A percentile compares a stretch with the other conserved stretches of the same genome.
These are phyloP conservation scores for Colletotrichum australisinense DNA, from an alignment of 2,329 filamentous ascomycete species.

Conservation along the genomic window DNA sequence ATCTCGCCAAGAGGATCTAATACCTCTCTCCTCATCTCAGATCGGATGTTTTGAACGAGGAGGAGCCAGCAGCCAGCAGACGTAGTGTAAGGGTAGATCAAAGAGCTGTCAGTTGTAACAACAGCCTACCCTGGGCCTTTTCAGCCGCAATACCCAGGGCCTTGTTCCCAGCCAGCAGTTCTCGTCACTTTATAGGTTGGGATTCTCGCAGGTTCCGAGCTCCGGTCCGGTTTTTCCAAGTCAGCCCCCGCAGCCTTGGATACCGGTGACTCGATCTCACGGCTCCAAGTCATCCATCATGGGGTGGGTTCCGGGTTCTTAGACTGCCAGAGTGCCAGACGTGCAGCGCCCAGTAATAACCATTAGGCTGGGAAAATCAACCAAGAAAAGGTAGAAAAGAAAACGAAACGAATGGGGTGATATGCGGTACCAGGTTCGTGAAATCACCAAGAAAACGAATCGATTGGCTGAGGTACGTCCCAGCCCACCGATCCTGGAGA, in stretches of 20 bases:
- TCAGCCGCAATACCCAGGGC: not conserved
- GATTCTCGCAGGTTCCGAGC: not conserved
- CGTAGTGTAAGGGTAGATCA: no score
- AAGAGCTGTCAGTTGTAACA: no score
- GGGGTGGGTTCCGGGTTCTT: no score
- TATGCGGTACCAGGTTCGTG: not conserved
- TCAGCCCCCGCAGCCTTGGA: slow-evolving; percentile 7
- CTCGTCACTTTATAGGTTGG: not conserved
- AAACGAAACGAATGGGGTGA: not conserved
- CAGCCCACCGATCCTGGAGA: not conserved
- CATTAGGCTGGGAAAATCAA: not conserved
- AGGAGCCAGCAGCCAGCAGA: not conserved
- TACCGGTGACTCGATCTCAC: slow-evolving; percentile 2
- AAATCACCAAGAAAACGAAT: not conserved
- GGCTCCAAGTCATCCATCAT: not conserved
- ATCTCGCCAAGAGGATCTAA: not conserved
- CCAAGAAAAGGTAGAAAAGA: not conserved
- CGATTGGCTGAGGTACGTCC: slow-evolving; percentile 30
- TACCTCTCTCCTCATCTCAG: not conserved
- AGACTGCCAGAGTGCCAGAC: no score
- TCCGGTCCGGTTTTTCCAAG: not conserved
- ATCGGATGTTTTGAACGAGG: slow-evolving; percentile 15
- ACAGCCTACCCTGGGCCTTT: not conserved
- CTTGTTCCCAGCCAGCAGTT: not conserved
- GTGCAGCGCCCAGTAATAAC: no score